A percentile compares a stretch with the other conserved stretches of the same genome.
These are phyloP conservation scores for Coleophoma crateriformis DNA, from an alignment of 2,329 filamentous ascomycete genomes.

Conservation along the genomic window DNA sequence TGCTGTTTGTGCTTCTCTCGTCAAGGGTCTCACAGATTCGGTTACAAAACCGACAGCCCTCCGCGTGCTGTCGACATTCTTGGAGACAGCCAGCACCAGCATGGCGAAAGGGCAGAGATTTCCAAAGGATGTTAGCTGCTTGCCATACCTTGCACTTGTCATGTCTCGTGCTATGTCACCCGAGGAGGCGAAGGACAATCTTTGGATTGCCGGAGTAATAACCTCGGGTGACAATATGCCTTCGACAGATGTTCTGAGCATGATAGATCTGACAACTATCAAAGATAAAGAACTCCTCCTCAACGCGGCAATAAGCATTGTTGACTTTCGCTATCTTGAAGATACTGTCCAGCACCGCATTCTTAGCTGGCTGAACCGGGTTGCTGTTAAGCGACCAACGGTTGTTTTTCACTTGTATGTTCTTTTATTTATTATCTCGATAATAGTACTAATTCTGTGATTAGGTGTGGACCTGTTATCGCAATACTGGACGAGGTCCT, in stretches of 20 bases:
- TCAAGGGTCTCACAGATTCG: conserved; percentile 58
- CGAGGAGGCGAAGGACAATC: conserved; percentile 56
- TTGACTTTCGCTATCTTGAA: conserved; percentile 62
- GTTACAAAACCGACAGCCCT: conserved; percentile 53
- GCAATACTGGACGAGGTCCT: conserved; percentile 56
- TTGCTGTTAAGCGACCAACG: conserved; percentile 47
- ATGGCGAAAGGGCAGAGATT: conserved; percentile 16
- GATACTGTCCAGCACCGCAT: conserved; percentile 55
- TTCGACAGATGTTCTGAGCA: conserved; percentile 30
- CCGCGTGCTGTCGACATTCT: conserved; percentile 55
- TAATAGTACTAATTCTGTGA: conserved; percentile 12
- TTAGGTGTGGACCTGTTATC: conserved; percentile 49
- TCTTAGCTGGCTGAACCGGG: conserved; percentile 52
- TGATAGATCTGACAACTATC: conserved; percentile 39
- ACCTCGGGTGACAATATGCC: conserved; percentile 35
- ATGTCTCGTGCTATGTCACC: conserved; percentile 48
- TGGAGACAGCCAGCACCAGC: conserved; percentile 42
- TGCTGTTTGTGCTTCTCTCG: conserved; percentile 58
- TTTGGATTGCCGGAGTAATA: conserved; percentile 55
- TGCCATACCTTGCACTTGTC: conserved; percentile 55
- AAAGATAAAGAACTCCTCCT: conserved; percentile 58
- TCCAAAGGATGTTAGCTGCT: conserved; percentile 22
- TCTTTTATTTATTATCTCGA: neutral
- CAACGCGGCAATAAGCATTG: conserved; percentile 56
- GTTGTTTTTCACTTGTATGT: conserved; percentile 56